A percentile compares a stretch with the other conserved stretches of the same genome.
These are phyloP conservation scores for Flaveria trinervia DNA, from an alignment of 129 eudicot species.

Conservation along the genomic window DNA sequence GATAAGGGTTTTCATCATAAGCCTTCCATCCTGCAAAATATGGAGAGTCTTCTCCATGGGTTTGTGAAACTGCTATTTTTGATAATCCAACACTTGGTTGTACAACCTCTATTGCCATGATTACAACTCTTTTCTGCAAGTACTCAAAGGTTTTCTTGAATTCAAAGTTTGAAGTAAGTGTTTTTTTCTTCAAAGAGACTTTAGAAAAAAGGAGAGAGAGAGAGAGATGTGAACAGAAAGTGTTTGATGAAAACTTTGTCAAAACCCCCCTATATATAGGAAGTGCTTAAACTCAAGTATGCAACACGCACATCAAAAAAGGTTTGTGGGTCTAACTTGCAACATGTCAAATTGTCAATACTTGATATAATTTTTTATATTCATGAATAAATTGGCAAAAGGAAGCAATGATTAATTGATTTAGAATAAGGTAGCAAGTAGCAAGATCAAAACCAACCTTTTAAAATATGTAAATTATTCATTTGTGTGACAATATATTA, in stretches of 20 bases:
- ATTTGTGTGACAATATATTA: constrained; percentile 53
- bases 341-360: constrained; percentile 26
- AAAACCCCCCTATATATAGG: constrained; percentile 34
- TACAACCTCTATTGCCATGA: constrained; percentile 74
- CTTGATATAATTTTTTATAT: constrained; percentile 1
- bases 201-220: not conserved
- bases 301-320: constrained; percentile 22
- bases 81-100: constrained; percentile 60
- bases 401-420: constrained; percentile 68
- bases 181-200: not conserved
- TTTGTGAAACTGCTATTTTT: constrained; percentile 73
- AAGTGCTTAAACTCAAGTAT: constrained; percentile 26
- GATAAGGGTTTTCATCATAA: constrained; percentile 87
- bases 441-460: constrained; percentile 68
- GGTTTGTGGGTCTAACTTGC: constrained; percentile 33
- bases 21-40: constrained; percentile 99
- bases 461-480: constrained; percentile 19
- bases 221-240: constrained; percentile 21
- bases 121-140: not conserved
- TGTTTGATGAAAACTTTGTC: constrained; percentile 42
- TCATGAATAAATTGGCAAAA: constrained; percentile 26
- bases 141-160: constrained; percentile 7
- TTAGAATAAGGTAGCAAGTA: constrained; percentile 57
- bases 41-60: constrained; percentile 98
- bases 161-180: constrained; percentile 15